phyloP scores from a whole-genome alignment of 129 eudicot species.

The Ambrosia artemisiifolia region DNA sequence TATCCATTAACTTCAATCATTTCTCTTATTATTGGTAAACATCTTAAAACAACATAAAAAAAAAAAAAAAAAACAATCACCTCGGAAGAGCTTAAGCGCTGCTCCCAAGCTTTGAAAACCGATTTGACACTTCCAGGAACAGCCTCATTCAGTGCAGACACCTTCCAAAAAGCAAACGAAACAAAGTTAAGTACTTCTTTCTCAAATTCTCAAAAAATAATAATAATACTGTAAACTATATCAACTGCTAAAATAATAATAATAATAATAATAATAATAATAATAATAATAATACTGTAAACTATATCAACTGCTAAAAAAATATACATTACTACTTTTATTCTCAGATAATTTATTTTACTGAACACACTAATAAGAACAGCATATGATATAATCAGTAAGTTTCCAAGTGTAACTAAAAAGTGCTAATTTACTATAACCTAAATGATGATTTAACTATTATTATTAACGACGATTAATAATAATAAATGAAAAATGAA shows the following conservation, averaged over 20 bases:
- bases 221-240: conserved; percentile 1
- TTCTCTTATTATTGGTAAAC: neutral
- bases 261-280: too few species aligned
- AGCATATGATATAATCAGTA: neutral
- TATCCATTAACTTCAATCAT: neutral
- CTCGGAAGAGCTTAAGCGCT: conserved; percentile 76
- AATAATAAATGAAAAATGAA: neutral
- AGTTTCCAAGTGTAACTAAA: neutral
- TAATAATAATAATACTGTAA: too few species aligned
- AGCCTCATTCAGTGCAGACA: conserved; percentile 96
- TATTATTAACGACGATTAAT: neutral
- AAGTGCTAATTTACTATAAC: neutral
- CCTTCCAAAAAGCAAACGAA: conserved; percentile 38
- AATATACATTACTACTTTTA: neutral
- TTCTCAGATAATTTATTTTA: neutral
- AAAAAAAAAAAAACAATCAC: conserved; percentile 28
- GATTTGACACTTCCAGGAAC: conserved; percentile 86
- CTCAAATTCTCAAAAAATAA: conserved; percentile 7
- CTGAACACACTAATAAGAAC: conserved; percentile 4
- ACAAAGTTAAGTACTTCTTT: conserved; percentile 11
- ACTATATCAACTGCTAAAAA: neutral
- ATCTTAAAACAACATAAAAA: neutral
- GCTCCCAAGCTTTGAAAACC: conserved; percentile 93
- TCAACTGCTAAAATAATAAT: neutral
- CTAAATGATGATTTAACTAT: neutral